phyloP scores from a whole-genome alignment of 495 filamentous ascomycete genomes.

The Neurospora sp. region DNA sequence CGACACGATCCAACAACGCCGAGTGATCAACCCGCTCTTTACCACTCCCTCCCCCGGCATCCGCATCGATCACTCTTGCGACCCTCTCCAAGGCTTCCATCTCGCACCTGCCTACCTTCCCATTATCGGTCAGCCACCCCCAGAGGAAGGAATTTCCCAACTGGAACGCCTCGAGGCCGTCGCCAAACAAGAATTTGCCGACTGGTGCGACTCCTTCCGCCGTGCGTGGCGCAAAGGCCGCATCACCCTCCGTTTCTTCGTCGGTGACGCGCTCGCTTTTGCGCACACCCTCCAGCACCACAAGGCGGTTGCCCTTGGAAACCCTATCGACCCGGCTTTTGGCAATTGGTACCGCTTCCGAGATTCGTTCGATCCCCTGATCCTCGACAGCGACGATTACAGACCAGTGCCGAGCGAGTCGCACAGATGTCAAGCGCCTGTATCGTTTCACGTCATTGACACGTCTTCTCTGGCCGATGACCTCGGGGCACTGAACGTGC shows the following conservation, averaged over 20 bases:
- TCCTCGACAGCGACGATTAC: slow-evolving; percentile 11
- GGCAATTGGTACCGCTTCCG: slow-evolving; percentile 1
- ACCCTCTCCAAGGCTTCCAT: slow-evolving; percentile 21
- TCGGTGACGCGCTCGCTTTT: slow-evolving; percentile 15
- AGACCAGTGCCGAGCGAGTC: not conserved
- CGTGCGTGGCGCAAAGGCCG: not conserved
- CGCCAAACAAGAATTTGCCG: slow-evolving; percentile 12
- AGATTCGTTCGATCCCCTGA: slow-evolving; percentile 1
- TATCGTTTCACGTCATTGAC: slow-evolving; percentile 20
- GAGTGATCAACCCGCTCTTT: slow-evolving; percentile 13
- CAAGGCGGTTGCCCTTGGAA: not conserved
- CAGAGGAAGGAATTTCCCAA: not conserved
- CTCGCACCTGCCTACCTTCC: slow-evolving; percentile 12
- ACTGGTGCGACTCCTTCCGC: slow-evolving; percentile 15
- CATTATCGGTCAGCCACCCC: not conserved
- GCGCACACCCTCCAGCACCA: slow-evolving; percentile 13
- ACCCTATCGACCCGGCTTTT: not conserved
- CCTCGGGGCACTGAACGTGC: slow-evolving; percentile 13
- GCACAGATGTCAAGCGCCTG: slow-evolving; percentile 1
- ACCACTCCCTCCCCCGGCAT: not conserved
- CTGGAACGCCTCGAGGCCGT: not conserved
- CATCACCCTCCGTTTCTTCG: slow-evolving; percentile 13
- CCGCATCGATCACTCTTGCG: slow-evolving; percentile 12
- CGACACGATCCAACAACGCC: not conserved
- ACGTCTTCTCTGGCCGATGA: slow-evolving; percentile 15